Evolutionary conservation across 495 filamentous ascomycete species (phyloP), one percentile per base, ranked within the genome.

Genomic region (Talaromyces ruber): DNA sequence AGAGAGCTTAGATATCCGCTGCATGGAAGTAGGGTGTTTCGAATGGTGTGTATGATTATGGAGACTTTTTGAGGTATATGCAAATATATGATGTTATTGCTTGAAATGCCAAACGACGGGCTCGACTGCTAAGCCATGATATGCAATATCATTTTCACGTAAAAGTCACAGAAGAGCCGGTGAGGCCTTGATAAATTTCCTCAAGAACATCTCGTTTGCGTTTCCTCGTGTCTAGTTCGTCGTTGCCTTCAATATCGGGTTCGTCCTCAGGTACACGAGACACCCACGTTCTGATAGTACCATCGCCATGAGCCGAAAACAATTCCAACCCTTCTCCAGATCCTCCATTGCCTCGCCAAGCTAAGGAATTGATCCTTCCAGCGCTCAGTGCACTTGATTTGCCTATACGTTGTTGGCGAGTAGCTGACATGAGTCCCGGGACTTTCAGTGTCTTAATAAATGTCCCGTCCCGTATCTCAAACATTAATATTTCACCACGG

Each of bases 381-480:
- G 84, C 72, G 61, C 74, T 78, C 24, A 76, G 67, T 14, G 74
- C 70, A 59, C 65, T 73, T 28, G 71, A 67, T 32, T 67, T 66
- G 21, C 74, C 71, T 24, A 66, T 66, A 18, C 64, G 59, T 52
- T 72, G 67, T 29, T 69, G 71, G 1, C 67, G 65, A 11, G 62
- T 51, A 52, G 74, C 77, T 45, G 73, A 74, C 26, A 81, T 72
- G 3, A 84, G 67, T 7, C 86, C 86, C 0, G 86, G 84, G 6
- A 84, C 80, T 32, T 83, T 77, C 12, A 96, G 74, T 22, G 85
- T 82, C 61, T 89, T 89, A 21, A 93, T 64, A 29, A 91, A 76
- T n/a, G 75, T 81, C 0, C 91, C 92, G 63, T 92, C 84, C 50
- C 87, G 84, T 3, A 94, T 73, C 63, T 90, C 87, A 64, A 90